Base-by-base conservation (phyloP, 306 rosid genomes). In the Pueraria montana region DNA sequence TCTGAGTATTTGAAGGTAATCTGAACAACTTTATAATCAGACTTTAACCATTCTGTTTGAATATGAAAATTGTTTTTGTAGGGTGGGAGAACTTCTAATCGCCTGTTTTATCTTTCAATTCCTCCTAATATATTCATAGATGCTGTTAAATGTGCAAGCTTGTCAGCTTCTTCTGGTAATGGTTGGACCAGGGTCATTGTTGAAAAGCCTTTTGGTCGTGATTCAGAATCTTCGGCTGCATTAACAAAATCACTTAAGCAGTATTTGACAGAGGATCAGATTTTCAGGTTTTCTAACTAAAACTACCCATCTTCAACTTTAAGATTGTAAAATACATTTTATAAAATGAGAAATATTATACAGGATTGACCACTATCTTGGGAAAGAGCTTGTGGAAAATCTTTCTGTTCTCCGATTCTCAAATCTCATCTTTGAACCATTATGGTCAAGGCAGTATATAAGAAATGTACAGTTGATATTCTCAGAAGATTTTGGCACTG, bases 181-280 rank as follows among this genome's bases (percentile, higher is more conserved):
- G 98, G 98, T 77, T 94, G 98, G 98, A 94, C 97, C 40, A 91
- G 98, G 83, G 98, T 94, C 88, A 94, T 94, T 87, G 98, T 94
- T 52, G 98, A 94, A 87, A 94, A 94, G 83, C 98, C 98, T 67
- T 94, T 94, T 83, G 98, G 98, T 49, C 97, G 96, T 36, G 97
- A 92, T 91, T 92, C 98, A 58, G 96, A 89, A 48, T 94, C 98
- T 79, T 94, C 98, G 61, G 98, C 98, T 65, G 91, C 98, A 80
- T 90, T 94, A 87, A 94, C 98, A 50, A 91, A 69, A 77, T 84
- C 94, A 36, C 94, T 94, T 55, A 94, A 94, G 84, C 91, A 91
- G 85, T 90, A 92, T 84, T 87, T 94, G 65, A 84, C 87, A 6
- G 98, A 94, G 88, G 98, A 94, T 81, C 98, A 94, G 85, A 94